Conservation (phyloP, 768 basidiomycete genomes). For the Suillus placidus region DNA sequence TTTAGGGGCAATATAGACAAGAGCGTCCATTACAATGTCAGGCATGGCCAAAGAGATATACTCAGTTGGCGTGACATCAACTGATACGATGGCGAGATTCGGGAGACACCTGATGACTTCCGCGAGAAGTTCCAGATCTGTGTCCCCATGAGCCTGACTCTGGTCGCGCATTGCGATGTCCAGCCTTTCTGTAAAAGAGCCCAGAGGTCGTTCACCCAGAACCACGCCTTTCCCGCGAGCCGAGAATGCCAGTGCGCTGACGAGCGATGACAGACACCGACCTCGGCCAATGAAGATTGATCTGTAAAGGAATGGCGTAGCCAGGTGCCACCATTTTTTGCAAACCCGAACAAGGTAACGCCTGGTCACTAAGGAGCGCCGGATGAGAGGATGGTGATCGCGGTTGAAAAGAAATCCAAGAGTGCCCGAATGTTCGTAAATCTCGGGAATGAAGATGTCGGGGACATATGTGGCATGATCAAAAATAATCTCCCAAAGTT, state of each 20-base stretch:
- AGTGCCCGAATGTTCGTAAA: constrained; percentile 21
- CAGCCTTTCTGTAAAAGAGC: constrained; percentile 27
- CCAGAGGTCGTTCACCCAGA: constrained; percentile 17
- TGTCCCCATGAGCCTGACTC: not conserved
- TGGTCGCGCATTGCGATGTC: constrained; percentile 29
- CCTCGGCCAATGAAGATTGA: constrained; percentile 26
- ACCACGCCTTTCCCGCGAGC: constrained; percentile 16
- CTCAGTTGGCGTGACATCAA: constrained; percentile 6
- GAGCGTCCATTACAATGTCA: constrained; percentile 18
- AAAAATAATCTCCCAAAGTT: constrained; percentile 30
- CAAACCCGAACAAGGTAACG: constrained; percentile 32
- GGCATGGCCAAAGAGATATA: not conserved
- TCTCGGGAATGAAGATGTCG: constrained; percentile 24
- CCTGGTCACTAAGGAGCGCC: constrained; percentile 28
- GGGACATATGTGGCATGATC: constrained; percentile 24
- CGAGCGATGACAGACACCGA: constrained; percentile 24
- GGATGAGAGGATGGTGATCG: constrained; percentile 9
- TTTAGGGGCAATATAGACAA: constrained; percentile 18
- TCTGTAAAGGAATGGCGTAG: constrained; percentile 25
- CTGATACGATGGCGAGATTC: constrained; percentile 25
- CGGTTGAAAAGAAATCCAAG: constrained; percentile 15
- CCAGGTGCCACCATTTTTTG: constrained; percentile 32
- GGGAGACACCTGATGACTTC: constrained; percentile 21
- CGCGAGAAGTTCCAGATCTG: constrained; percentile 14
- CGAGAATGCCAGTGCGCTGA: constrained; percentile 16